Base-by-base conservation (phyloP, 2,329 filamentous ascomycete genomes). In the Cadophora sp. region DNA sequence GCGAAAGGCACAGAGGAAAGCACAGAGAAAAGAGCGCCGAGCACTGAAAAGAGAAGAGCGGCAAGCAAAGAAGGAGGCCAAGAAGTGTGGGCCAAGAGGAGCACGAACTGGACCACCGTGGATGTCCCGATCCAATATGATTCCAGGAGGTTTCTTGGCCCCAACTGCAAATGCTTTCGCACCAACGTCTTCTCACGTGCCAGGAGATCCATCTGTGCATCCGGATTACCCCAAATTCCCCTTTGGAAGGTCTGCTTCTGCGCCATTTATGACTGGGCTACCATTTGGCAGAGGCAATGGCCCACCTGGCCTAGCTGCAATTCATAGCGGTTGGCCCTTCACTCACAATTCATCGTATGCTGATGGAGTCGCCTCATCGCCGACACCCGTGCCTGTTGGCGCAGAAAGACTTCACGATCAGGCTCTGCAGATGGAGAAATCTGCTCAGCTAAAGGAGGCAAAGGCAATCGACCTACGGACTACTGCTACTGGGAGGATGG, bases 21-120 rank as follows among this genome's bases (percentile, higher is more conserved):
- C 61, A 19, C 22, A 64, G 3, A 73, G 68, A 55, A 72, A 70
- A 65, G 71, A 72, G 50, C 69, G 73, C 16, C 50, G 70, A 34
- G 62, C 37, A 16, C 12, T 63, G 43, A 73, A 50, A 65, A 76
- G 74, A 64, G 74, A 75, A 24, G 71, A 74, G 51, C 76, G 75
- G 56, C 79, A 74, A 64, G 76, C 79, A 1, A 73, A 74, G 11
- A 80, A 76, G 64, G 77, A 75, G 27, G 75, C 77, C 53, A 72
- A 76, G 2, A 76, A 75, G 66, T 58, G 62, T 56, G 66, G 27
- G 34, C 48, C 29, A 2, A 64, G 55, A 64, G 53, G 56, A 62
- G 53, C 4, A 19, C 26, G 53, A 22, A 61, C 46, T 48, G 31
- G 58, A 22, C 59, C 61, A 4, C 46, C 46, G 7, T 64, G 37